Base-by-base conservation (phyloP, 164 flowering plant genomes). In the Protea cynaroides region DNA sequence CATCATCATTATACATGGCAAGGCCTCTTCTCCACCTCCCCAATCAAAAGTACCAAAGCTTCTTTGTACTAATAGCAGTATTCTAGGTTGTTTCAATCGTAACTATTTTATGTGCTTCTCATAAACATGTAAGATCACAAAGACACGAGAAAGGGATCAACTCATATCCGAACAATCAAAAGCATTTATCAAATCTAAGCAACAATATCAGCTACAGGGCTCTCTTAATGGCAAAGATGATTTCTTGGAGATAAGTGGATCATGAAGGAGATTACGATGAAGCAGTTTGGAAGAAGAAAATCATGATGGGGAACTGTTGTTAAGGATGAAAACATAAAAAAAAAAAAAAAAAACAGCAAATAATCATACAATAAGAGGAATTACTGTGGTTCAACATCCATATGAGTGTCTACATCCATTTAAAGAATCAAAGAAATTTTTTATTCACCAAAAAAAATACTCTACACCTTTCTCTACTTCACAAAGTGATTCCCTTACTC, bases 241-340 rank as follows among this genome's bases (percentile, higher is more conserved):
- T 82, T 25, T 86, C 87, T 3, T 80, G 84, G 84, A 78, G 72
- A 64, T 38, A 24, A 10, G 81, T 65, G 25, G 66, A 56, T 0
- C 64, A 71, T 1, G 75, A 64, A 21, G 66, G 55, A 1, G 74
- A 55, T 11, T 67, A 59, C 0, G 83, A 75, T 13, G 80, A 75
- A 54, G 83, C 67, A 1, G 40, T 85, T 38, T 87, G 93, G 93
- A 83, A 66, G 81, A 83, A 72, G 79, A 71, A 77, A 25, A 85
- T 87, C 64, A 76, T 87, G 37, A 78, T 50, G 76, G 93, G 93
- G 85, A 79, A 38, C 71, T 79, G 37, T 87, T n/a, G n/a, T n/a
- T n/a, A n/a, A n/a, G n/a, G n/a, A n/a, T n/a, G n/a, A n/a, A n/a
- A n/a, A n/a, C n/a, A n/a, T n/a, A n/a, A n/a, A n/a, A n/a, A n/a